These are phyloP conservation scores for Hortiboletus flavorubellus DNA, from an alignment of 768 basidiomycete genomes.

Conservation along the genomic window DNA sequence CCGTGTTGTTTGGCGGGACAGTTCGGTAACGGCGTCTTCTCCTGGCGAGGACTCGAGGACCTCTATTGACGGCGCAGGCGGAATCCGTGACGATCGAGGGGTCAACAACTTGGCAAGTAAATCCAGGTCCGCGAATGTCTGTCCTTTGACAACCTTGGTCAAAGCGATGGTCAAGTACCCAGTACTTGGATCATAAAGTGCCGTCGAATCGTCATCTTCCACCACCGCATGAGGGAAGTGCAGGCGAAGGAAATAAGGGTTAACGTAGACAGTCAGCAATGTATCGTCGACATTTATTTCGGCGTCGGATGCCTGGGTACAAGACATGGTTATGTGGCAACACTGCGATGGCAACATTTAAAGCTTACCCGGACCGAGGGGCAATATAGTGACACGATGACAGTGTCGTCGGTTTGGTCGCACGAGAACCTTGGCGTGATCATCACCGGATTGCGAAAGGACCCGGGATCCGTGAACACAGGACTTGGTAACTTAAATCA, in stretches of 20 bases:
- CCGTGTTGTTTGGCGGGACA: slow-evolving; percentile 41
- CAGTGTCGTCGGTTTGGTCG: slow-evolving; percentile 52
- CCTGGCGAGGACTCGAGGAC: slow-evolving; percentile 39
- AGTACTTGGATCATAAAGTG: slow-evolving; percentile 71
- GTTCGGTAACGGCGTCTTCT: slow-evolving; percentile 35
- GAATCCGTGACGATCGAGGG: slow-evolving; percentile 46
- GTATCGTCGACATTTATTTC: slow-evolving; percentile 75
- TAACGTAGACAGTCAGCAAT: slow-evolving; percentile 70
- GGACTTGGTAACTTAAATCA: not conserved
- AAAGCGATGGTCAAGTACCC: slow-evolving; percentile 75
- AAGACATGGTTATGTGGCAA: slow-evolving; percentile 12
- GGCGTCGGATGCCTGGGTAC: slow-evolving; percentile 68
- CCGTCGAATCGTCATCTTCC: slow-evolving; percentile 64
- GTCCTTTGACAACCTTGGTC: slow-evolving; percentile 63
- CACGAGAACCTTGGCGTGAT: slow-evolving; percentile 77
- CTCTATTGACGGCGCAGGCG: slow-evolving; percentile 49
- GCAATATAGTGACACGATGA: slow-evolving; percentile 62
- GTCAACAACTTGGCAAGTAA: slow-evolving; percentile 74
- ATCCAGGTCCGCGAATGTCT: slow-evolving; percentile 75
- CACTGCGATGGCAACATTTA: not conserved
- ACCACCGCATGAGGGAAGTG: slow-evolving; percentile 65
- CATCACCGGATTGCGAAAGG: slow-evolving; percentile 40
- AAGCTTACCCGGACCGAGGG: slow-evolving; percentile 64
- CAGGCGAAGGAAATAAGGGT: slow-evolving; percentile 81
- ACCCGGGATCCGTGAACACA: not conserved